Conservation (phyloP, 2,329 filamentous ascomycete genomes). For the Mollisiaceae sp. region DNA sequence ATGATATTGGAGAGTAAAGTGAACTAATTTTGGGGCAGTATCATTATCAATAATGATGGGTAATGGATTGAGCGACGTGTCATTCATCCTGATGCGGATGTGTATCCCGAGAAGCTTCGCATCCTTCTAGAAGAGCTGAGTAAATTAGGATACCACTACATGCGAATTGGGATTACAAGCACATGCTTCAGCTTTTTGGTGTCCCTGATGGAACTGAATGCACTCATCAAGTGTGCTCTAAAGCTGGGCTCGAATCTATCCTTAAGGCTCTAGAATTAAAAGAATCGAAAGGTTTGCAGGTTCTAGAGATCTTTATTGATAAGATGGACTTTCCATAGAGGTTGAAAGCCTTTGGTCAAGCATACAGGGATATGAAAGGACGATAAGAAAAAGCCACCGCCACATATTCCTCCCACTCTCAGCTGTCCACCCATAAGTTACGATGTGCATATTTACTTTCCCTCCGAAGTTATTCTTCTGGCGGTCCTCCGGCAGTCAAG, state of each 20-base stretch:
- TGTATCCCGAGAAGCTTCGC: constrained; percentile 55
- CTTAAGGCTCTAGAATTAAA: constrained; percentile 30
- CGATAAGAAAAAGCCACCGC: neutral
- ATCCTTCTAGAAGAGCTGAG: constrained; percentile 52
- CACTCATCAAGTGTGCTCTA: constrained; percentile 46
- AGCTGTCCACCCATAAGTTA: neutral
- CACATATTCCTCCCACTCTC: neutral
- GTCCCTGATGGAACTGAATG: neutral
- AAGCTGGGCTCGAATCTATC: constrained; percentile 48
- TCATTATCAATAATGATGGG: constrained; percentile 64
- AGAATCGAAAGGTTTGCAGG: constrained; percentile 20
- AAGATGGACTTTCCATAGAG: constrained; percentile 25
- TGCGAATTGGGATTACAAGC: constrained; percentile 39
- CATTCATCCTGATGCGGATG: constrained; percentile 56
- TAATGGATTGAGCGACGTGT: constrained; percentile 65
- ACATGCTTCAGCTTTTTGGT: constrained; percentile 38
- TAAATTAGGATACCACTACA: constrained; percentile 56
- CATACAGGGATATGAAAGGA: constrained; percentile 15
- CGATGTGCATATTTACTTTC: neutral
- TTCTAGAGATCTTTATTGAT: constrained; percentile 26
- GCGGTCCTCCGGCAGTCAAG: constrained; percentile 52
- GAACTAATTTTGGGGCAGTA: constrained; percentile 47
- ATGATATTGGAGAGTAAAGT: neutral
- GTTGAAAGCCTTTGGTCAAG: constrained; percentile 15
- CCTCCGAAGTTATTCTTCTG: neutral